Conservation (phyloP, 352 stramenopile species). For the Phytophthora macrochlamydospora region DNA sequence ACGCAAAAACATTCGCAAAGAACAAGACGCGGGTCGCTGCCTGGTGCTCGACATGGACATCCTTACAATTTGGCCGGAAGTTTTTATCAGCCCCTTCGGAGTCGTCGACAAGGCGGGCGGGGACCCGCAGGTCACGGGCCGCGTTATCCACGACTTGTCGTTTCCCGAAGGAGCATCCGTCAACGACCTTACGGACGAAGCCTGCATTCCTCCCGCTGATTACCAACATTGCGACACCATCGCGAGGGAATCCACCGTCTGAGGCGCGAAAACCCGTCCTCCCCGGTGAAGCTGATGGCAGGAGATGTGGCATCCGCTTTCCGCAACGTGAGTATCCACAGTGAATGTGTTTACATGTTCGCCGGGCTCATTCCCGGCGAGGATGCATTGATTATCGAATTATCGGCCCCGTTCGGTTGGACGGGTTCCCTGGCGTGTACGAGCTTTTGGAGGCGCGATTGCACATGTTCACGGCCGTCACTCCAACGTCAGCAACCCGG, state of each 20-base stretch:
- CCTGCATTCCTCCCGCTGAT: background rate
- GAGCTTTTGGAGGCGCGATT: constrained; percentile 14
- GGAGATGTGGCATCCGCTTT: constrained; percentile 15
- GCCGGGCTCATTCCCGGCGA: background rate
- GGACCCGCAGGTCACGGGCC: background rate
- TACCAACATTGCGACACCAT: constrained; percentile 6
- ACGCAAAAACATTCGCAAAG: background rate
- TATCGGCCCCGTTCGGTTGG: constrained; percentile 18
- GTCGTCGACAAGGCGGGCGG: constrained; percentile 10
- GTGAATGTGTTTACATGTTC: constrained; percentile 9
- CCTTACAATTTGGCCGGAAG: background rate
- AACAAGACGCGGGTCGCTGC: constrained; percentile 1
- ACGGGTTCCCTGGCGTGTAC: constrained; percentile 11
- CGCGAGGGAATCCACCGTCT: background rate
- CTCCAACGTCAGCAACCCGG: background rate
- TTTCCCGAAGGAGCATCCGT: constrained; percentile 6
- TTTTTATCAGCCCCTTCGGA: constrained; percentile 8
- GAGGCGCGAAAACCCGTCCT: background rate
- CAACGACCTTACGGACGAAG: constrained; percentile 8
- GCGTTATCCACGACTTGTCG: constrained; percentile 17
- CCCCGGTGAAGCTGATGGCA: constrained; percentile 1
- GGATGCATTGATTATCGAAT: constrained; percentile 19
- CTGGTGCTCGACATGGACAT: constrained; percentile 1
- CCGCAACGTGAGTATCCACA: constrained; percentile 12
- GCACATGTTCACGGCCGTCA: constrained; percentile 5